Conservation (phyloP, 345 rosid species). For the Citrus unshiu region DNA sequence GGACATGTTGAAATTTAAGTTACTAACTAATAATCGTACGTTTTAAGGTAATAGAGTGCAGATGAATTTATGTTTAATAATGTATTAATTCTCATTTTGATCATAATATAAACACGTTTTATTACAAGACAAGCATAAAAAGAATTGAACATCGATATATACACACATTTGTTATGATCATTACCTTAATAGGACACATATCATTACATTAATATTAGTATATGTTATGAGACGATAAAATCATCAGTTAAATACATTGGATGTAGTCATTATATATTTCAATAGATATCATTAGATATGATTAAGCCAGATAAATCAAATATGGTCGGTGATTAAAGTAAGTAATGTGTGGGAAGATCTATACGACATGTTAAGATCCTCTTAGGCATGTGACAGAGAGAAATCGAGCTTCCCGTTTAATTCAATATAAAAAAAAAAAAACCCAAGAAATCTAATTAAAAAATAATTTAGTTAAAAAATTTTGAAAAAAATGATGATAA, state of each 20-base stretch:
- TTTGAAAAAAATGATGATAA: too few species aligned
- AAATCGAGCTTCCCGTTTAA: background rate
- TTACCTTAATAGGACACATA: background rate
- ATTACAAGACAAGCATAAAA: too few species aligned
- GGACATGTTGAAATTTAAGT: too few species aligned
- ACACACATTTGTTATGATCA: too few species aligned
- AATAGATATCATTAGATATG: background rate
- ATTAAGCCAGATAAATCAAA: conserved; percentile 17
- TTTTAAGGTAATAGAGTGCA: too few species aligned
- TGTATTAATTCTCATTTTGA: too few species aligned
- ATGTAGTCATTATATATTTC: background rate
- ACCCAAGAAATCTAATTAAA: background rate
- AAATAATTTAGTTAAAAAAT: background rate
- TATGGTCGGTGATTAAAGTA: conserved; percentile 36
- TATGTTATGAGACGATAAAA: background rate
- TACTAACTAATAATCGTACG: too few species aligned
- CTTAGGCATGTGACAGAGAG: conserved; percentile 23
- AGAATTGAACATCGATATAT: too few species aligned
- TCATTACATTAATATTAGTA: too few species aligned
- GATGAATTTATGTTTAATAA: too few species aligned
- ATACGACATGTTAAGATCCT: too few species aligned
- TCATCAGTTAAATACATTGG: background rate
- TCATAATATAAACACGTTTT: too few species aligned
- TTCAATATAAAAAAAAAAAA: background rate
- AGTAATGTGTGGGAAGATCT: background rate